phyloP scores from a whole-genome alignment of 31 red algal genomes.

The Asparagopsis taxiformis region DNA sequence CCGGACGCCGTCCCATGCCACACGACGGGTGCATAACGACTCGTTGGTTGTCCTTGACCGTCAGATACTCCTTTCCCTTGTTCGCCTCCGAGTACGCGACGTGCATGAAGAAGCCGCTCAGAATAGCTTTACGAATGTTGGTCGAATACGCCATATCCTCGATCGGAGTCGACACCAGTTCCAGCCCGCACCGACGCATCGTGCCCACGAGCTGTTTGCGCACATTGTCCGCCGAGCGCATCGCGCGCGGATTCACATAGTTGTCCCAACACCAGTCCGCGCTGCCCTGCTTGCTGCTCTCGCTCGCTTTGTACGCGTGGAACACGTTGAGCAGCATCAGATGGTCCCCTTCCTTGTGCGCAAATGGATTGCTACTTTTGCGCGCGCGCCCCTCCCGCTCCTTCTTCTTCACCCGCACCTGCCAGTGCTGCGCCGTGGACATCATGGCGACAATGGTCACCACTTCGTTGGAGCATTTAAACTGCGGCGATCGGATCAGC shows the following conservation, averaged over 20 bases:
- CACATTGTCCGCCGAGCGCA: slow-evolving; percentile 67
- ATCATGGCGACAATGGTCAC: slow-evolving; percentile 86
- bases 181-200: slow-evolving; percentile 47
- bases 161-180: slow-evolving; percentile 5
- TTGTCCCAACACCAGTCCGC: slow-evolving; percentile 84
- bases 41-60: slow-evolving; percentile 76
- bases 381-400: slow-evolving; percentile 36
- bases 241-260: slow-evolving; percentile 71
- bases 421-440: slow-evolving; percentile 68
- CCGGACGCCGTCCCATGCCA: slow-evolving; percentile 25
- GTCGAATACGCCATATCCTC: slow-evolving; percentile 17
- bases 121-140: slow-evolving; percentile 58
- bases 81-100: slow-evolving; percentile 54
- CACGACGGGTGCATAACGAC: slow-evolving; percentile 80
- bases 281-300: background rate
- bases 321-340: slow-evolving; percentile 75
- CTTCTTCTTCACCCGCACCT: slow-evolving; percentile 53
- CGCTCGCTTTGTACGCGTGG: slow-evolving; percentile 66
- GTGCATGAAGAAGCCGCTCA: slow-evolving; percentile 91
- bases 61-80: slow-evolving; percentile 67
- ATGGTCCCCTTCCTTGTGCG: slow-evolving; percentile 75
- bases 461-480: slow-evolving; percentile 55
- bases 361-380: slow-evolving; percentile 53
- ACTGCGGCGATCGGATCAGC: slow-evolving; percentile 63
- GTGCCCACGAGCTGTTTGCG: slow-evolving; percentile 70